Evolutionary conservation across 2,329 filamentous ascomycete species (phyloP).

Genomic region (Exophiala phaeomuriformis): DNA sequence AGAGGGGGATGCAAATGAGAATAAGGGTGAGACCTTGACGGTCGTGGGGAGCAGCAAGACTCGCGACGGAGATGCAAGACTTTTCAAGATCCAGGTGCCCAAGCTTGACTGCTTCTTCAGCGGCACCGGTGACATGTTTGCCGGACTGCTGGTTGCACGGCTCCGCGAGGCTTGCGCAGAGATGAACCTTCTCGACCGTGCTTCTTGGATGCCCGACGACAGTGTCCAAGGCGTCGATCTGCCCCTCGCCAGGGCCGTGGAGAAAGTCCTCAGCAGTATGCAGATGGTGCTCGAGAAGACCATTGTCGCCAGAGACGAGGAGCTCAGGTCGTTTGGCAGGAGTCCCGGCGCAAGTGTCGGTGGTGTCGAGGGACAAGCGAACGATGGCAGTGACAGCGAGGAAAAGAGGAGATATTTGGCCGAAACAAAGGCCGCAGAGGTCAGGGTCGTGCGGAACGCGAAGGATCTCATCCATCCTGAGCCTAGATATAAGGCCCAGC

Average conservation of each 20-base stretch:
- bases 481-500: slow-evolving; percentile 54
- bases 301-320: slow-evolving; percentile 57
- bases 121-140: slow-evolving; percentile 98
- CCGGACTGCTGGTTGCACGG: slow-evolving; percentile 77
- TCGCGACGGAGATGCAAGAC: slow-evolving; percentile 54
- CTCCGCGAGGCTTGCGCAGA: slow-evolving; percentile 65
- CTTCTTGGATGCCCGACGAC: slow-evolving; percentile 72
- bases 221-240: slow-evolving; percentile 60
- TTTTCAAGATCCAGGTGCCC: slow-evolving; percentile 82
- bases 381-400: slow-evolving; percentile 32
- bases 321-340: slow-evolving; percentile 44
- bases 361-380: slow-evolving; percentile 22
- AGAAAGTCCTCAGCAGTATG: slow-evolving; percentile 89
- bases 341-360: slow-evolving; percentile 17
- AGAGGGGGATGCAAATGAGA: too few relatives aligned
- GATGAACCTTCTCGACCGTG: slow-evolving; percentile 44
- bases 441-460: slow-evolving; percentile 71
- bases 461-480: slow-evolving; percentile 60
- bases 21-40: slow-evolving; percentile 1
- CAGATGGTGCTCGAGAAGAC: slow-evolving; percentile 70
- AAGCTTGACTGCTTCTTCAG: slow-evolving; percentile 89
- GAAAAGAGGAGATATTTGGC: slow-evolving; percentile 58
- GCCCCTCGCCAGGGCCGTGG: slow-evolving; percentile 73
- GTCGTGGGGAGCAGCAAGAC: slow-evolving; percentile 23
- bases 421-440: slow-evolving; percentile 77